Evolutionary conservation across 192 early-diverging fungal genomes (phyloP).

Genomic region (Podila horticola): DNA sequence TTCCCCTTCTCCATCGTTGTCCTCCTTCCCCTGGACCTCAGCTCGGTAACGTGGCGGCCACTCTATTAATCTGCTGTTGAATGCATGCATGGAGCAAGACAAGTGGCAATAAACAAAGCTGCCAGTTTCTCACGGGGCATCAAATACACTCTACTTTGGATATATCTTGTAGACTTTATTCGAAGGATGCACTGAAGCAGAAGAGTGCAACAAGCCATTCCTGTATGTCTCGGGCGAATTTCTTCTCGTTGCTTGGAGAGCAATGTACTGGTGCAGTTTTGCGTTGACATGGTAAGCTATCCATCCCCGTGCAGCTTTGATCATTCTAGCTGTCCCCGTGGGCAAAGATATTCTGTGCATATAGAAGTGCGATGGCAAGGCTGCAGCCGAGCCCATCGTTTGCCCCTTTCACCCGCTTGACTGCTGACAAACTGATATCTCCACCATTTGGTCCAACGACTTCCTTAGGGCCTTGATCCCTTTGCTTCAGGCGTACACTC

Average conservation of each 20-base stretch:
- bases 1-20: constrained; percentile 93
- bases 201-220: constrained; percentile 76
- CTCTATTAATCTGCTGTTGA: not conserved
- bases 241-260: constrained; percentile 81
- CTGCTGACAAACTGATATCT: too few relatives aligned
- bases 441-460: too few relatives aligned
- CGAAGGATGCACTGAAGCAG: constrained; percentile 66
- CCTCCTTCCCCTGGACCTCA: constrained; percentile 90
- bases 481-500: constrained; percentile 85
- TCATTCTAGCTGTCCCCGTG: not conserved
- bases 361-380: not conserved
- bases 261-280: constrained; percentile 93
- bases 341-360: too few relatives aligned
- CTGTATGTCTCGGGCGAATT: constrained; percentile 78
- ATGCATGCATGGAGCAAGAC: constrained; percentile 2
- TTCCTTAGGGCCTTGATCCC: constrained; percentile 75
- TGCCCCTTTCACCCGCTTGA: too few relatives aligned
- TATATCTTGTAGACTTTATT: constrained; percentile 67
- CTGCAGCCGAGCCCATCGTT: not conserved
- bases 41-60: constrained; percentile 61
- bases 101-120: constrained; percentile 6
- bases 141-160: not conserved
- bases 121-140: too few relatives aligned
- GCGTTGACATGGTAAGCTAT: constrained; percentile 79
- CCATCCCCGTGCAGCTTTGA: not conserved